A percentile compares a stretch with the other conserved stretches of the same genome.
These are phyloP conservation scores for Lumnitzera racemosa DNA, from an alignment of 345 rosid genomes.

Conservation along the genomic window DNA sequence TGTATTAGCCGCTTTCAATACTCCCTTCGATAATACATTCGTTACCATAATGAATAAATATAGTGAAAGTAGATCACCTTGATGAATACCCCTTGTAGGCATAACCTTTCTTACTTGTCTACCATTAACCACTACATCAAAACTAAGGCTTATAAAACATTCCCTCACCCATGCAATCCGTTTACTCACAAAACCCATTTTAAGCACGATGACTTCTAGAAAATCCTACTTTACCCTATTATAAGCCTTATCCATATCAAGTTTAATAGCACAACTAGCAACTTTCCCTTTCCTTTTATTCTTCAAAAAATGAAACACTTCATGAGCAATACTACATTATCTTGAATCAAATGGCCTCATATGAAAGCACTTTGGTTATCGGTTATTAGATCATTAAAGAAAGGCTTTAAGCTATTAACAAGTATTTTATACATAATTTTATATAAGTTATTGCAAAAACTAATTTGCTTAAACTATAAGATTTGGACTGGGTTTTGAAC, in stretches of 20 bases:
- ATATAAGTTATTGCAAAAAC: background rate
- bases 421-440: background rate
- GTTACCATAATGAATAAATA: too few relatives aligned
- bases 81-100: too few relatives aligned
- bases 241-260: background rate
- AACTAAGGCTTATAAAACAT: too few relatives aligned
- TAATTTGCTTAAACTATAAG: background rate
- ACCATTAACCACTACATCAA: too few relatives aligned
- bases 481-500: too few relatives aligned
- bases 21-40: too few relatives aligned
- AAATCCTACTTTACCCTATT: background rate
- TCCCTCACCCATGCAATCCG: background rate
- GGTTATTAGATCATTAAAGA: background rate
- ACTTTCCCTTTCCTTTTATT: background rate
- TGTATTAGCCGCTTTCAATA: too few relatives aligned
- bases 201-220: background rate
- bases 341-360: background rate
- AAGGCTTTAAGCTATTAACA: background rate
- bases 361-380: background rate
- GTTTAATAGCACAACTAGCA: background rate
- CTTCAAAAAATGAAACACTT: background rate
- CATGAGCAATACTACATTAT: background rate
- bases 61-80: too few relatives aligned
- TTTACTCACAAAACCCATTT: background rate
- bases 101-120: too few relatives aligned